Percentiles rank a stretch among this genome's conserved stretches.
Conservation (phyloP, 352 stramenopile species). For the Phytophthora multivora region DNA sequence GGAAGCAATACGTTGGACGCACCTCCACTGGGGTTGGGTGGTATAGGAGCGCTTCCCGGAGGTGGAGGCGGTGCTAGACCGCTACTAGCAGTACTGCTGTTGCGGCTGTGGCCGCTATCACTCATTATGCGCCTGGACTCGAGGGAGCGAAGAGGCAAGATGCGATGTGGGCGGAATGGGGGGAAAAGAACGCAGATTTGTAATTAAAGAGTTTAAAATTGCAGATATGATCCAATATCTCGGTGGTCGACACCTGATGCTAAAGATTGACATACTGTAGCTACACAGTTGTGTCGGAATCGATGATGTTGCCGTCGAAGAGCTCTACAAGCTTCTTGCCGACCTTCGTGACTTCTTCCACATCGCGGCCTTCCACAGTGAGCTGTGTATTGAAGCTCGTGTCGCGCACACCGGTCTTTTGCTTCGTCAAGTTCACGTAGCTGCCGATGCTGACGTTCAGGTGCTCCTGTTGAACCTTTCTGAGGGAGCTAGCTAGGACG, state of each 20-base stretch:
- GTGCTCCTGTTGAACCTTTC: slow-evolving; percentile 59
- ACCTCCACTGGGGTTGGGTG: slow-evolving; percentile 22
- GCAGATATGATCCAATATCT: background rate
- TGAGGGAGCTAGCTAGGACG: slow-evolving; percentile 57
- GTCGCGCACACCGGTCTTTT: slow-evolving; percentile 53
- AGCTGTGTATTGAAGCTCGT: slow-evolving; percentile 64
- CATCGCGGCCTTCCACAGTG: slow-evolving; percentile 55
- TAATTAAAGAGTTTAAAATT: background rate
- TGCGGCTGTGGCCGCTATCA: slow-evolving; percentile 48
- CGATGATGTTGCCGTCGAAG: slow-evolving; percentile 14
- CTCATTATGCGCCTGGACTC: slow-evolving; percentile 29
- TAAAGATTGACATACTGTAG: too few relatives aligned
- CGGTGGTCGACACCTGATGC: slow-evolving; percentile 9
- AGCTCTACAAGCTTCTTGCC: slow-evolving; percentile 39
- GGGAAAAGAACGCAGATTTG: background rate
- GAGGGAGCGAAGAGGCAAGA: slow-evolving; percentile 20
- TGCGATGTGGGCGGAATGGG: slow-evolving; percentile 17
- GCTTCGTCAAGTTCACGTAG: slow-evolving; percentile 74
- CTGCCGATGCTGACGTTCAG: slow-evolving; percentile 72
- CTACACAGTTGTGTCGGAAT: slow-evolving; percentile 8
- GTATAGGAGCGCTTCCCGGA: slow-evolving; percentile 34
- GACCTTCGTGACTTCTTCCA: slow-evolving; percentile 51
- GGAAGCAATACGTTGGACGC: slow-evolving; percentile 1
- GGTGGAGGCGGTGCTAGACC: slow-evolving; percentile 24
- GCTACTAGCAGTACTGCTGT: slow-evolving; percentile 50